Base-by-base conservation (phyloP, 2,329 filamentous ascomycete species). In the Whalleya microplaca region DNA sequence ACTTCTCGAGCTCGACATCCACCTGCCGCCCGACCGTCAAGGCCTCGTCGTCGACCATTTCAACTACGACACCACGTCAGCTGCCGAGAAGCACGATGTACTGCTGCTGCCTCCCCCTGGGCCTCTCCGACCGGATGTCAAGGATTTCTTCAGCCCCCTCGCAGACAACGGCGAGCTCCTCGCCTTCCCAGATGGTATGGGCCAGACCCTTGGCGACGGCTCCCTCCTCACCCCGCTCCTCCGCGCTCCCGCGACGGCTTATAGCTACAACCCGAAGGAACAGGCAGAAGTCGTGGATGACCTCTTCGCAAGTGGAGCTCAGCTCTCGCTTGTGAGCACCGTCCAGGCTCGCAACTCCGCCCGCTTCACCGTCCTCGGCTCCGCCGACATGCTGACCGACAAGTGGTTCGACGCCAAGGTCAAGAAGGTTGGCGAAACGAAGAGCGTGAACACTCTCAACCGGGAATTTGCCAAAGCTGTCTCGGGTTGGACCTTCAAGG, bases 401-500 rank as follows among this genome's bases (percentile, higher is more conserved):
- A 82, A 86, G 74, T 98, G 94, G 91, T 92, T 97, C 69, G 87
- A 89, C 54, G 90, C 89, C 53, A 87, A 86, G 71, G 91, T 96
- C 47, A 83, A 88, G 75, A 86, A 85, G 70, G 77, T 73, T 23
- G 76, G 73, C 20, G 77, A 75, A 55, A 74, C 75, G 55, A 72
- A 82, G 59, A 78, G 81, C 49, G 78, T 82, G 43, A 83, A 84
- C 72, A 89, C 91, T 12, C 84, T 83, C 65, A 99, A 99, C 78
- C 84, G 86, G 67, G 90, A 90, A 52, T 98, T 99, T 70, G 90
- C 90, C 19, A 88, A 89, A 76, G 86, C 89, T 69, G 75, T 99
- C 54, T 88, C 90, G n/a, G 89, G 85, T n/a, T 99, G 95, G 95
- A 86, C 93, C 0, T 99, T 99, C 81, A 88, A 96, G 77, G 95